Evolutionary conservation across 108 stramenopile genomes (phyloP).

Genomic region (Phaeodactylum tricornutum): DNA sequence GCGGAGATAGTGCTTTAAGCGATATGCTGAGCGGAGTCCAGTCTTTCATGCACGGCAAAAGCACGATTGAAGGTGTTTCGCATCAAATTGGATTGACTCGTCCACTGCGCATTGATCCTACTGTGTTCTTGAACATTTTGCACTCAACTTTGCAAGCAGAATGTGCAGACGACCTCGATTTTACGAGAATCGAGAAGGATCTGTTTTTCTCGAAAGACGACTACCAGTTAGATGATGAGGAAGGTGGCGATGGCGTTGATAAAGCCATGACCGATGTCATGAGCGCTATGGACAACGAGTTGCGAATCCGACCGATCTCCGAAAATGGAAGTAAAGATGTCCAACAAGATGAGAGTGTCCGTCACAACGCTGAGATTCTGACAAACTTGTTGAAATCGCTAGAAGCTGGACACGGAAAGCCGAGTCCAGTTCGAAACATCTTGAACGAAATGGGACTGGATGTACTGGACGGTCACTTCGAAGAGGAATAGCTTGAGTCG

Average conservation of each 20-base stretch:
- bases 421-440: constrained; percentile 56
- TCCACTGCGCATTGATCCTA: constrained; percentile 36
- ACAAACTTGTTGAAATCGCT: constrained; percentile 50
- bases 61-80: constrained; percentile 46
- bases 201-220: constrained; percentile 33
- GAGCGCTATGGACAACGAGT: constrained; percentile 33
- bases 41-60: constrained; percentile 37
- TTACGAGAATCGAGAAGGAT: constrained; percentile 5
- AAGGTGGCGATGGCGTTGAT: constrained; percentile 9
- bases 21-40: constrained; percentile 38
- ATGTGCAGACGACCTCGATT: constrained; percentile 4
- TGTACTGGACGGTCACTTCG: no score
- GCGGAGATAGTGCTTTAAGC: constrained; percentile 12
- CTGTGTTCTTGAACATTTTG: constrained; percentile 45
- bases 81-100: no score
- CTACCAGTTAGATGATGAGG: constrained; percentile 26
- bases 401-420: constrained; percentile 37
- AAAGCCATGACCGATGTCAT: constrained; percentile 5
- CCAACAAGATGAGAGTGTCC: constrained; percentile 14
- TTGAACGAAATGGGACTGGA: constrained; percentile 48
- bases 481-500: no score
- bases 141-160: constrained; percentile 27
- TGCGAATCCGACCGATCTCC: constrained; percentile 7
- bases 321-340: constrained; percentile 3
- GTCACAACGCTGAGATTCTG: constrained; percentile 34